Conservation (phyloP, 2,329 filamentous ascomycete genomes). For the Fulvia fulva region DNA sequence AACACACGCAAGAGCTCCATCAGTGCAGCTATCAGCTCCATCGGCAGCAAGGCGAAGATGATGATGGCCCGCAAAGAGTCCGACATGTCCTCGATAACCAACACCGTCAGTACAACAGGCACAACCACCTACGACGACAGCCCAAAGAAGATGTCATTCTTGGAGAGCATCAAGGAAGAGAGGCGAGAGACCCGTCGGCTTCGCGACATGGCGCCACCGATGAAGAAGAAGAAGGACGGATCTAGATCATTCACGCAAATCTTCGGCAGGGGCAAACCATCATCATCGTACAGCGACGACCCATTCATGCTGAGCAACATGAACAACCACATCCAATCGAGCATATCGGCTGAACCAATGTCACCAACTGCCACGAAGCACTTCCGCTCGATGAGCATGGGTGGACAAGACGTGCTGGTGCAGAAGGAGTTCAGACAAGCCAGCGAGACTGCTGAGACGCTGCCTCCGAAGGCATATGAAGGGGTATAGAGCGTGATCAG, state of each 20-base stretch:
- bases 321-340: slow-evolving; percentile 8
- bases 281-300: slow-evolving; percentile 6
- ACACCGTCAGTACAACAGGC: slow-evolving; percentile 8
- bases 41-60: slow-evolving; percentile 28
- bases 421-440: slow-evolving; percentile 27
- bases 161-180: slow-evolving; percentile 22
- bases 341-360: slow-evolving; percentile 13
- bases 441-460: slow-evolving; percentile 23
- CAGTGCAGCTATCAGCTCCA: slow-evolving; percentile 18
- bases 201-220: not conserved
- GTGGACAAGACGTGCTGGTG: slow-evolving; percentile 22
- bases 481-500: not conserved
- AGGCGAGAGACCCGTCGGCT: not conserved
- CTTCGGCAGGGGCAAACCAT: slow-evolving; percentile 8
- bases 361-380: slow-evolving; percentile 15
- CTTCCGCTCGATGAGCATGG: slow-evolving; percentile 10
- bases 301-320: slow-evolving; percentile 14
- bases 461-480: slow-evolving; percentile 13
- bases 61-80: slow-evolving; percentile 16
- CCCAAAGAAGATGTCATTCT: slow-evolving; percentile 20
- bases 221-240: slow-evolving; percentile 9
- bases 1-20: slow-evolving; percentile 5
- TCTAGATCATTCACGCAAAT: slow-evolving; percentile 1
- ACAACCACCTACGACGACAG: slow-evolving; percentile 9
- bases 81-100: slow-evolving; percentile 8